Evolutionary conservation across 176 grass and related monocot species (phyloP).

Genomic region (Musa beccarii): DNA sequence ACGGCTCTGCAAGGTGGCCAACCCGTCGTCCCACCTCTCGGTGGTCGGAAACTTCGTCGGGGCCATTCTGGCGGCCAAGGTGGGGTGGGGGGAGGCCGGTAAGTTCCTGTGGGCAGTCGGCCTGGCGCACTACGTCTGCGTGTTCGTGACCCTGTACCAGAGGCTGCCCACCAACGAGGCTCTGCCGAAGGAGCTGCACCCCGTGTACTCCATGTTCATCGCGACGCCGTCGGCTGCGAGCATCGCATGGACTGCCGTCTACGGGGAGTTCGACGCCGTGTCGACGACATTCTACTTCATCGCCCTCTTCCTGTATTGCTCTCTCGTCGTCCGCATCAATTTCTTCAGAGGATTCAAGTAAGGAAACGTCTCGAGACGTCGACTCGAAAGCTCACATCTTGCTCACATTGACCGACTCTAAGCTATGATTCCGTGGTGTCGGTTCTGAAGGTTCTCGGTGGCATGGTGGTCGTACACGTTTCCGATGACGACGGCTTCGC

Average conservation of each 20-base stretch:
- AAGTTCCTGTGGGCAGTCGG: slow-evolving; percentile 91
- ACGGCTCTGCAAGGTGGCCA: slow-evolving; percentile 91
- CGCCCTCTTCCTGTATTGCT: slow-evolving; percentile 77
- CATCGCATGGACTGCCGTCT: slow-evolving; percentile 77
- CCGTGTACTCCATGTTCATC: slow-evolving; percentile 98
- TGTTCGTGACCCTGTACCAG: slow-evolving; percentile 96
- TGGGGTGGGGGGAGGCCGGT: slow-evolving; percentile 81
- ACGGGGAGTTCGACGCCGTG: slow-evolving; percentile 79
- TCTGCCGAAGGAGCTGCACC: slow-evolving; percentile 90
- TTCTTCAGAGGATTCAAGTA: slow-evolving; percentile 96
- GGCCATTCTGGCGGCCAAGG: slow-evolving; percentile 74
- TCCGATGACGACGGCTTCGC: slow-evolving; percentile 91
- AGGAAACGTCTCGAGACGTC: neutral
- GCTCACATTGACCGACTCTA: neutral
- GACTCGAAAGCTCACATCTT: neutral
- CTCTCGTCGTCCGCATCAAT: slow-evolving; percentile 89
- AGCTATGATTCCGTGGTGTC: neutral
- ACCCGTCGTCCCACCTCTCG: slow-evolving; percentile 88
- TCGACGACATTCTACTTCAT: slow-evolving; percentile 85
- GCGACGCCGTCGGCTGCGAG: slow-evolving; percentile 90
- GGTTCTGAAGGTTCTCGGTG: slow-evolving; percentile 63
- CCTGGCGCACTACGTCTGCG: slow-evolving; percentile 77
- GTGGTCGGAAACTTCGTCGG: slow-evolving; percentile 98
- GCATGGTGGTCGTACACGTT: slow-evolving; percentile 99
- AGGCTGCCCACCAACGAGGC: slow-evolving; percentile 86